Conservation (phyloP, 208 protist genomes). For the Trypanosoma grayi region DNA sequence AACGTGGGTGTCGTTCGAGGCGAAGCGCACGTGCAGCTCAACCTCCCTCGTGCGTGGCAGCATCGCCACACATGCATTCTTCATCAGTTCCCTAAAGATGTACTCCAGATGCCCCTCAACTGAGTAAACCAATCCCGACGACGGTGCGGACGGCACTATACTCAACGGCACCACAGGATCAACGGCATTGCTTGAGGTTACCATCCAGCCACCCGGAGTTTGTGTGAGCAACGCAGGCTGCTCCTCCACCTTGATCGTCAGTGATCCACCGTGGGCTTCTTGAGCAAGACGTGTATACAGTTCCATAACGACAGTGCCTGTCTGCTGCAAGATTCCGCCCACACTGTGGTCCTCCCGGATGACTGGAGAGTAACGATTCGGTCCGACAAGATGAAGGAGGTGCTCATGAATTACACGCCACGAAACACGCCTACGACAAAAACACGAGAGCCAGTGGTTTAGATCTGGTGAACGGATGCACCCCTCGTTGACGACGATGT, state of each 20-base stretch:
- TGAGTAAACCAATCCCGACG: slow-evolving; percentile 39
- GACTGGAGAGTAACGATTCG: slow-evolving; percentile 35
- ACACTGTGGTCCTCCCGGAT: slow-evolving; percentile 44
- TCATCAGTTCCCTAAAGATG: slow-evolving; percentile 78
- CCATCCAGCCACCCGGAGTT: slow-evolving; percentile 27
- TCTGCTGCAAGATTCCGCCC: slow-evolving; percentile 43
- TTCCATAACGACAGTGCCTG: slow-evolving; percentile 54
- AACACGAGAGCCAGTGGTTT: slow-evolving; percentile 76
- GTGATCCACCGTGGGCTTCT: slow-evolving; percentile 27
- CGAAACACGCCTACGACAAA: slow-evolving; percentile 72
- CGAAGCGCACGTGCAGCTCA: slow-evolving; percentile 46
- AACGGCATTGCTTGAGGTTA: slow-evolving; percentile 45
- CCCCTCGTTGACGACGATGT: slow-evolving; percentile 80
- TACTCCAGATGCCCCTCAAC: slow-evolving; percentile 76
- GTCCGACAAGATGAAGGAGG: slow-evolving; percentile 57
- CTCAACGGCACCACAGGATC: slow-evolving; percentile 6
- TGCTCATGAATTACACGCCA: slow-evolving; percentile 88
- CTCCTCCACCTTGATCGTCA: slow-evolving; percentile 63
- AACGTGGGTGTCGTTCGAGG: slow-evolving; percentile 52
- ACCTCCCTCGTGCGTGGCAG: slow-evolving; percentile 24
- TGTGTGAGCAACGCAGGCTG: slow-evolving; percentile 35
- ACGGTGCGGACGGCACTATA: neutral
- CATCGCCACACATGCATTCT: slow-evolving; percentile 82
- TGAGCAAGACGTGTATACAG: slow-evolving; percentile 47
- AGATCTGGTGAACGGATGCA: slow-evolving; percentile 55